Percentiles rank a stretch among this genome's conserved stretches.
Conservation (phyloP, 305 asterid species). For the Andrographis paniculata region DNA sequence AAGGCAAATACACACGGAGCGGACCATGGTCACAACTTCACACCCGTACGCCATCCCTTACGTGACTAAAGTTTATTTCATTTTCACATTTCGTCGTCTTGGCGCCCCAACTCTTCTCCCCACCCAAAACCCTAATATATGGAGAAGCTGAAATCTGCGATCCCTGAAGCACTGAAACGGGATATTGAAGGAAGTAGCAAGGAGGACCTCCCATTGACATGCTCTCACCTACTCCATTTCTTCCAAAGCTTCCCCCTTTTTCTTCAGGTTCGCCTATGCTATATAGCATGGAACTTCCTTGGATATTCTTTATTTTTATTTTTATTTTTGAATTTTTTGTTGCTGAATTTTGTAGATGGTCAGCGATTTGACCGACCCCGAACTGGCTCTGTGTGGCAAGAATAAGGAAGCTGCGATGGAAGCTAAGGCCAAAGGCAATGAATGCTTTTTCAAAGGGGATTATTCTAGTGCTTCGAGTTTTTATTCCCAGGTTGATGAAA, state of each 20-base stretch:
- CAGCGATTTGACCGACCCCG: slow-evolving; percentile 62
- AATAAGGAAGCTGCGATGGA: slow-evolving; percentile 56
- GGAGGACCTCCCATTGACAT: slow-evolving; percentile 43
- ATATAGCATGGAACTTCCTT: neutral
- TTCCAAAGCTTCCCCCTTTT: slow-evolving; percentile 52
- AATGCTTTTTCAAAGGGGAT: slow-evolving; percentile 63
- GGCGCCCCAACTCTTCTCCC: no score
- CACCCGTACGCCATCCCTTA: no score
- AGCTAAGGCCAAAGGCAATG: slow-evolving; percentile 64
- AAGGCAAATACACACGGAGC: no score
- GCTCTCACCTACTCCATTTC: slow-evolving; percentile 56
- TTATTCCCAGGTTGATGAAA: slow-evolving; percentile 55
- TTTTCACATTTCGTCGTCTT: no score
- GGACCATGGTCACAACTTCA: no score
- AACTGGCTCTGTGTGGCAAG: slow-evolving; percentile 61
- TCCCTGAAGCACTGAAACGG: slow-evolving; percentile 46
- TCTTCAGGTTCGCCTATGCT: slow-evolving; percentile 43
- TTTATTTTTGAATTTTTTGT: slow-evolving; percentile 16
- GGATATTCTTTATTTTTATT: neutral
- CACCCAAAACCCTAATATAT: slow-evolving; percentile 18
- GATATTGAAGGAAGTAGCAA: slow-evolving; percentile 36
- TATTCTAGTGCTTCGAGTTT: slow-evolving; percentile 49
- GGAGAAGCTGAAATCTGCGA: slow-evolving; percentile 76
- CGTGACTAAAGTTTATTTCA: no score
- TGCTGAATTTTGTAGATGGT: slow-evolving; percentile 36